Evolutionary conservation across 306 rosid genomes (phyloP), one percentile per base, ranked within the genome.

Genomic region (Begonia masoniana): DNA sequence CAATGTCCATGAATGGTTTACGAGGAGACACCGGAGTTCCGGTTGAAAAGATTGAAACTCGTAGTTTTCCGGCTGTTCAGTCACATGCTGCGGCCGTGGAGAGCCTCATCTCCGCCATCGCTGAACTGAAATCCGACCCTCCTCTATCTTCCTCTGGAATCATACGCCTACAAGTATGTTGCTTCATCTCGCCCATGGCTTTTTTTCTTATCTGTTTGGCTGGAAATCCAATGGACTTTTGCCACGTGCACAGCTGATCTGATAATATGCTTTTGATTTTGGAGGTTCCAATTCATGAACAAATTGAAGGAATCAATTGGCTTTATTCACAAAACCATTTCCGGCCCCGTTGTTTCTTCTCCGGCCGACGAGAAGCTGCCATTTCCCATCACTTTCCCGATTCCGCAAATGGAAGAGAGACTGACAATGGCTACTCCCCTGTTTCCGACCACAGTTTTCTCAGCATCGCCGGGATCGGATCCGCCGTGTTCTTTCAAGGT

Each of bases 241-340:
- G n/a, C 49, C 49, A 45, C 15, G 13, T 45, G 49, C 39, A 31
- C 39, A 31, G 49, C 49, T 45, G 13, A 45, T 45, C 49, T 45
- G 49, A 45, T 10, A 3, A 7, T 6, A 3, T 45, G 4, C 15
- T 23, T 59, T 50, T 52, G 56, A 39, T 24, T 61, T 51, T 64
- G 52, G 59, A 82, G 89, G 96, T 85, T n/a, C 94, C 88, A 11
- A 91, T 91, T 46, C 78, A 91, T 21, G 82, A 78, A 54, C 70
- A 70, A n/a, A 71, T 91, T 57, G 84, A 83, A 41, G 89, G 88
- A 21, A 77, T 91, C 57, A 85, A 86, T 68, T 85, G 97, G 96
- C 81, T 91, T 0, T 80, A 79, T 62, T 76, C 88, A 0, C 97
- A 91, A 53, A 56, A 54, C 63, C 69, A 81, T 12, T 46, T 71